Conservation (phyloP, 495 filamentous ascomycete species). For the Aspergillus sclerotiicarbonarius region DNA sequence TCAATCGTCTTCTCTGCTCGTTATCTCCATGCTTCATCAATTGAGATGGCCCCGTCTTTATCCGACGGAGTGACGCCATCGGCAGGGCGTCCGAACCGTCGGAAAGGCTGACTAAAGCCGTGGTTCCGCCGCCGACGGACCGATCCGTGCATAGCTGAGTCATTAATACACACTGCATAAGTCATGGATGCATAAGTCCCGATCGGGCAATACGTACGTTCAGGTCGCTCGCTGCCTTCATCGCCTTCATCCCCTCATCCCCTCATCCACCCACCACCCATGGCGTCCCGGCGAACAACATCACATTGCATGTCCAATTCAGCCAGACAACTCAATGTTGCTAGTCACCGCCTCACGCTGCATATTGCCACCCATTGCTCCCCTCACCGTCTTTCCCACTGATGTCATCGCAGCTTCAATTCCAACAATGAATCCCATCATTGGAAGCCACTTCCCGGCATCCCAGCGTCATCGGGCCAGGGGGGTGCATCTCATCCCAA, state of each 20-base stretch:
- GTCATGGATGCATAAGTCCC: neutral
- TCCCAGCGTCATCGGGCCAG: slow-evolving; percentile 8
- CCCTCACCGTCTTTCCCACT: slow-evolving; percentile 7
- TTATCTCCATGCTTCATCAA: neutral
- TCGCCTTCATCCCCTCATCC: neutral
- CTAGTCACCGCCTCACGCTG: neutral
- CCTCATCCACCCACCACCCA: neutral
- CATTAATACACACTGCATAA: neutral
- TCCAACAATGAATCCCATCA: neutral
- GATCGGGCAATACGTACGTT: neutral
- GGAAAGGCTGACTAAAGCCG: neutral
- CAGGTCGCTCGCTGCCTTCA: neutral
- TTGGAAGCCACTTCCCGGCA: slow-evolving; percentile 5
- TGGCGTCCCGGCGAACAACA: slow-evolving; percentile 4
- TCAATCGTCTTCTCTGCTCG: neutral
- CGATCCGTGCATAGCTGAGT: neutral
- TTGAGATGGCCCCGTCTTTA: neutral
- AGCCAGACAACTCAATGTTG: slow-evolving; percentile 8
- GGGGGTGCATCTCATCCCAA: slow-evolving; percentile 3
- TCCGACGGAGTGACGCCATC: slow-evolving; percentile 7
- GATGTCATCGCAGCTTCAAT: slow-evolving; percentile 7
- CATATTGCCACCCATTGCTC: slow-evolving; percentile 5
- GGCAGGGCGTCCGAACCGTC: slow-evolving; percentile 1
- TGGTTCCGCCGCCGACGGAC: neutral
- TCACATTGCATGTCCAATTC: slow-evolving; percentile 1